Evolutionary conservation across 2,329 filamentous ascomycete species (phyloP).

Genomic region (Cadophora gregata): DNA sequence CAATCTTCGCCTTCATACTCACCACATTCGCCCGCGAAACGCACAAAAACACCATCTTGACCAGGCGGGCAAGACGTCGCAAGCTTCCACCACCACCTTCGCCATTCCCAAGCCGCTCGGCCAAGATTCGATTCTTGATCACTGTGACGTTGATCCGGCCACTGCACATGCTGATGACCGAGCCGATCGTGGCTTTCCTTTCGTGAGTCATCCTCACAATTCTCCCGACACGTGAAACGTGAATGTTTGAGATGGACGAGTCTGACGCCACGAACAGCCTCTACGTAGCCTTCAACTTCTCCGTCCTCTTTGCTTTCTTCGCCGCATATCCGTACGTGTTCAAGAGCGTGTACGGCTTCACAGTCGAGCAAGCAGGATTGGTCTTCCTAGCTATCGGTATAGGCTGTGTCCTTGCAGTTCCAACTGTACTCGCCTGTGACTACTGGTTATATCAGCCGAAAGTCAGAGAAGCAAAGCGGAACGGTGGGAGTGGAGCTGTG

Average conservation of each 20-base stretch:
- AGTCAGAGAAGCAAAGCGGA: conserved; percentile 21
- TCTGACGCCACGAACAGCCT: conserved; percentile 22
- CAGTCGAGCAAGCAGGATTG: conserved; percentile 45
- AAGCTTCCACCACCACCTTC: conserved; percentile 47
- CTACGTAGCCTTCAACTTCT: conserved; percentile 47
- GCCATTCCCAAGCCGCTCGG: conserved; percentile 50
- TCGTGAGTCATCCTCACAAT: conserved; percentile 29
- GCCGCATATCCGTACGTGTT: conserved; percentile 50
- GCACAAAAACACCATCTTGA: conserved; percentile 43
- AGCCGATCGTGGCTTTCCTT: conserved; percentile 46
- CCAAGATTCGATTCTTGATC: conserved; percentile 50
- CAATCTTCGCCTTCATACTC: conserved; percentile 52
- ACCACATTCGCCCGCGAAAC: conserved; percentile 51
- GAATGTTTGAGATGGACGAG: background rate
- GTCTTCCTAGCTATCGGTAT: conserved; percentile 48
- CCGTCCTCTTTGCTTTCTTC: conserved; percentile 48
- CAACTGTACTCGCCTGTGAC: conserved; percentile 51
- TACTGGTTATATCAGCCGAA: conserved; percentile 48
- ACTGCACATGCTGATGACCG: conserved; percentile 48
- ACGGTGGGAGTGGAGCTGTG: conserved; percentile 37
- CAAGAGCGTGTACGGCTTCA: conserved; percentile 46
- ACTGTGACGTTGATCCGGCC: conserved; percentile 47
- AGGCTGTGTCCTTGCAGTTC: conserved; percentile 51
- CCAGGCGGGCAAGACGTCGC: conserved; percentile 43
- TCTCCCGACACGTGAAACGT: background rate